Evolutionary conservation across 1,284 basidiomycete genomes (phyloP).

Genomic region (Boletellus sp.): DNA sequence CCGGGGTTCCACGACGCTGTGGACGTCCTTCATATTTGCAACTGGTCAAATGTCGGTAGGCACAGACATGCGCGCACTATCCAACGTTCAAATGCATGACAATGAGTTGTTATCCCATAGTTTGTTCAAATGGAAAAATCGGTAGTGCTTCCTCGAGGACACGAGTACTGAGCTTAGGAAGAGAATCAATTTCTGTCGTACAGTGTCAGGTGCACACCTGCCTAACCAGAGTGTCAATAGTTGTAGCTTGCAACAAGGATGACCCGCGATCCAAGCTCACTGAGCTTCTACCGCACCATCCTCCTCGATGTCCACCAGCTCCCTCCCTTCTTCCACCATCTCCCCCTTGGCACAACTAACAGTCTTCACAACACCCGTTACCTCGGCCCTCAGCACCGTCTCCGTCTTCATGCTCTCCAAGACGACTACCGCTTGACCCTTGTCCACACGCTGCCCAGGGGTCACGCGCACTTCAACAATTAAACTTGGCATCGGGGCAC

Average conservation of each 20-base stretch:
- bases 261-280: neutral
- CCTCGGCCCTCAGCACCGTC: slow-evolving; percentile 75
- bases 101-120: too few species aligned
- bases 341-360: slow-evolving; percentile 79
- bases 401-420: slow-evolving; percentile 97
- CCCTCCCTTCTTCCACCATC: slow-evolving; percentile 84
- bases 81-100: too few species aligned
- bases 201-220: too few species aligned
- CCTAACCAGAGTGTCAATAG: neutral
- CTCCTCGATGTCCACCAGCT: slow-evolving; percentile 66
- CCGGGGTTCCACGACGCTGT: too few species aligned
- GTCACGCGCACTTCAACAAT: slow-evolving; percentile 82
- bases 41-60: too few species aligned
- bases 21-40: too few species aligned
- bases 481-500: slow-evolving; percentile 86
- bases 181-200: neutral
- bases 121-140: too few species aligned
- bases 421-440: slow-evolving; percentile 78
- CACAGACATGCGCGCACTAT: too few species aligned
- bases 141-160: too few species aligned
- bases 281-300: slow-evolving; percentile 10
- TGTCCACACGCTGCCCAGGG: slow-evolving; percentile 73
- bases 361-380: slow-evolving; percentile 63
- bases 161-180: too few species aligned
- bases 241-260: neutral